These are phyloP conservation scores for Diaporthe vexans DNA, from an alignment of 2,329 filamentous ascomycete genomes.

Conservation along the genomic window DNA sequence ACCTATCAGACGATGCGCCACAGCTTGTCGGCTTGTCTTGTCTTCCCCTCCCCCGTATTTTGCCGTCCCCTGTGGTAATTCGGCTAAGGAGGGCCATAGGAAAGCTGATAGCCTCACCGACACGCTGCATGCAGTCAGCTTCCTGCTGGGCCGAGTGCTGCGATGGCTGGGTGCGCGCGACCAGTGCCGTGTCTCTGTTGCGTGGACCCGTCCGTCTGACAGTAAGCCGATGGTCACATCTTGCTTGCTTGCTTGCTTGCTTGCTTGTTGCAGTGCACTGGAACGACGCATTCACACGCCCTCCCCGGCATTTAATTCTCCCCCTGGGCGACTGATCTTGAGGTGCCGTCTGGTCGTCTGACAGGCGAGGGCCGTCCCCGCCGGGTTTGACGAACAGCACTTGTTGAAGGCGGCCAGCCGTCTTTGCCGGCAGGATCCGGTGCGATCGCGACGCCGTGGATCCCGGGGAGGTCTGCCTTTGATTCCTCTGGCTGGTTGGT, in stretches of 20 bases:
- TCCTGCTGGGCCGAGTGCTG: slow-evolving; percentile 11
- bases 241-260: too few species aligned
- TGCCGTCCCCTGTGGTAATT: not conserved
- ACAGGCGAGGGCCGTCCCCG: not conserved
- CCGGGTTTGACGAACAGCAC: not conserved
- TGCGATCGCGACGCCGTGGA: slow-evolving; percentile 5
- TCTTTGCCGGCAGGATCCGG: slow-evolving; percentile 3
- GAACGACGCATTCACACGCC: not conserved
- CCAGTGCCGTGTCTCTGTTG: slow-evolving; percentile 13
- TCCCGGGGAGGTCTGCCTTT: not conserved
- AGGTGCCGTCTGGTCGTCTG: not conserved
- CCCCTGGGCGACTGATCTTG: not conserved
- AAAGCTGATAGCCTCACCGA: slow-evolving; percentile 29
- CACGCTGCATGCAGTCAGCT: slow-evolving; percentile 34
- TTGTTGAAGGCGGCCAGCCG: not conserved
- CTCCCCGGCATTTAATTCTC: not conserved
- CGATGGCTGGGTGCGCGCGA: not conserved
- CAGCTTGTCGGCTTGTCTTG: not conserved
- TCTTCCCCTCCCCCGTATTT: not conserved
- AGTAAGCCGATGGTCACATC: slow-evolving; percentile 21
- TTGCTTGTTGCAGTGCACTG: not conserved
- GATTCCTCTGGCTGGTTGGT: not conserved
- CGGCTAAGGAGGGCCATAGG: not conserved
- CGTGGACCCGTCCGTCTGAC: slow-evolving; percentile 33
- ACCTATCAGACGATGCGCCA: slow-evolving; percentile 1